These are phyloP conservation scores for Rossbeevera mucosa DNA, from an alignment of 768 basidiomycete genomes.

Conservation along the genomic window DNA sequence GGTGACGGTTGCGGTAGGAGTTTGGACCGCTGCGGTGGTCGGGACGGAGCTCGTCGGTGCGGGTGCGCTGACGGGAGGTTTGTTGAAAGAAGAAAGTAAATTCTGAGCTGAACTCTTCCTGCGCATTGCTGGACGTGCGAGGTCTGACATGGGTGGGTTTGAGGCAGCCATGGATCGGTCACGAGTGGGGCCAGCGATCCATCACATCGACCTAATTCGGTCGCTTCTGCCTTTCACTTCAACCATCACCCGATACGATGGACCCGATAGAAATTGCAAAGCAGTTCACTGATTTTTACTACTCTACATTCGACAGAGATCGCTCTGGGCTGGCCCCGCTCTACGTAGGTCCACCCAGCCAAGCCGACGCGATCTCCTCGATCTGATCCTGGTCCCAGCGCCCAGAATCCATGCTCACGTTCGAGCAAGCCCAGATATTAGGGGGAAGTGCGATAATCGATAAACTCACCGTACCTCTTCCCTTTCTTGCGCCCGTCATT, in stretches of 20 bases:
- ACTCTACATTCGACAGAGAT: conserved; percentile 65
- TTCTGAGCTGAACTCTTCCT: conserved; percentile 86
- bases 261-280: conserved; percentile 72
- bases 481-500: neutral
- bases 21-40: conserved; percentile 33
- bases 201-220: conserved; percentile 17
- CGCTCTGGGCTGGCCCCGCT: conserved; percentile 54
- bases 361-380: conserved; percentile 22
- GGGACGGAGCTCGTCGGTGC: conserved; percentile 31
- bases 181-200: conserved; percentile 9
- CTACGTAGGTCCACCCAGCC: conserved; percentile 59
- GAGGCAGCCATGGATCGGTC: conserved; percentile 16
- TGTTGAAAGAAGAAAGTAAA: conserved; percentile 76
- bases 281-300: conserved; percentile 83
- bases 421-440: conserved; percentile 58
- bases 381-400: conserved; percentile 48
- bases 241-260: conserved; percentile 45
- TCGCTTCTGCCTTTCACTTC: conserved; percentile 3
- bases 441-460: conserved; percentile 56
- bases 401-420: conserved; percentile 77
- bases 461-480: conserved; percentile 61
- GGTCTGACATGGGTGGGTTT: conserved; percentile 28
- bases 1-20: conserved; percentile 36
- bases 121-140: conserved; percentile 59
- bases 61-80: conserved; percentile 24